Evolutionary conservation across 2,329 filamentous ascomycete species (phyloP), one percentile per base, ranked within the genome.

Genomic region (Cladorrhinum sp.): DNA sequence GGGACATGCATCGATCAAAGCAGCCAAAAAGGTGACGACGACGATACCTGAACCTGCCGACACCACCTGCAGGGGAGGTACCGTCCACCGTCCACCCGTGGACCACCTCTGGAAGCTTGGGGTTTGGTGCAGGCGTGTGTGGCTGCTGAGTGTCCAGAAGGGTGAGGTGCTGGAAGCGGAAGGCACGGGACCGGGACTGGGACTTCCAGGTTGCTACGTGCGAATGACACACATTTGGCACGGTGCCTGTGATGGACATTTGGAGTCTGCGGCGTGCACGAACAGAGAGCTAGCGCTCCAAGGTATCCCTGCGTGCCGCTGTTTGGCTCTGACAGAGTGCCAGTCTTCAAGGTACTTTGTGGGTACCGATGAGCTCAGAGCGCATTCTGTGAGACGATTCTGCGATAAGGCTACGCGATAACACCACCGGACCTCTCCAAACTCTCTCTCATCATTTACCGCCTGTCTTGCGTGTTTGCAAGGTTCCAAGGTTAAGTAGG

Each of bases 391-490:
- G 32, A 55, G 41, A 56, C 36, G 53, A 29, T 56, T 48, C 20
- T 41, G 53, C 53, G 53, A 56, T 56, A 56, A 56, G 38, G 36
- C 32, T 24, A 23, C 36, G 36, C 52, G 52, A 55, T 55, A 55
- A 55, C 52, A 55, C 25, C 12, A 50, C 45, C 22, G 45, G 18
- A 10, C 7, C 18, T 22, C 18, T 20, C 13, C 38, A 45, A 45
- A 16, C 45, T 50, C 49, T 6, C 22, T 36, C 54, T 52, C 62
- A 64, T 60, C 64, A 68, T 68, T 58, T 59, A 27, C 63, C 53
- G 57, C 64, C 45, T 25, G 36, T 62, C 64, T 68, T 67, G 63
- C 66, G 66, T 62, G 60, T 68, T 68, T 55, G 57, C 59, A 62
- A 60, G 59, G 41, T 22, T 22, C 59, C 32, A 57, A 41, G 38